A percentile compares a stretch with the other conserved stretches of the same genome.
phyloP scores from a whole-genome alignment of 2,329 filamentous ascomycete genomes.

The Cytospora schulzeri region DNA sequence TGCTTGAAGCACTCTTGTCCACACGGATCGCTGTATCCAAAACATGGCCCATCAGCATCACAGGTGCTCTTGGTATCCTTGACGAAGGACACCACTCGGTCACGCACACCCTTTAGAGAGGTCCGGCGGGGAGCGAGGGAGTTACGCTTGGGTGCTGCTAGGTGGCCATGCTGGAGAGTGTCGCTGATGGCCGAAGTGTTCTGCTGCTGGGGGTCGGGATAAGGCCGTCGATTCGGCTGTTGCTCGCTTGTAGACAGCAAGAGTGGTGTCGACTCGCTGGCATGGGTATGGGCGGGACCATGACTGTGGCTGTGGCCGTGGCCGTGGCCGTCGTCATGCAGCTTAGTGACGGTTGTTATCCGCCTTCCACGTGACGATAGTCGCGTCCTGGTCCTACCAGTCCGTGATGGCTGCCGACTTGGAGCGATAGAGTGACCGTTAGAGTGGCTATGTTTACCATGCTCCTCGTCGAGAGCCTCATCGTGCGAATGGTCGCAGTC shows the following conservation, averaged over 20 bases:
- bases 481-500: constrained; percentile 77
- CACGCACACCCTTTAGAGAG: constrained; percentile 57
- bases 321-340: constrained; percentile 24
- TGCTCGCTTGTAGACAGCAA: constrained; percentile 37
- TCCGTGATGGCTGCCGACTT: constrained; percentile 21
- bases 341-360: constrained; percentile 27
- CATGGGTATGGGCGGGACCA: constrained; percentile 29
- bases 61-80: constrained; percentile 66
- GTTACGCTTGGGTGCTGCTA: not conserved
- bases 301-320: constrained; percentile 28
- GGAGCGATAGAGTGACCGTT: constrained; percentile 32
- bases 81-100: constrained; percentile 64
- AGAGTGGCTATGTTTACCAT: constrained; percentile 35
- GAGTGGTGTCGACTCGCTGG: constrained; percentile 53
- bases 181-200: constrained; percentile 37
- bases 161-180: constrained; percentile 27
- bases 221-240: constrained; percentile 31
- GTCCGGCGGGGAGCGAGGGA: constrained; percentile 43
- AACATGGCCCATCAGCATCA: constrained; percentile 62
- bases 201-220: constrained; percentile 33
- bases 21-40: constrained; percentile 66
- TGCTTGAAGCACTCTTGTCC: constrained; percentile 68
- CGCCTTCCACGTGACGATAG: constrained; percentile 27
- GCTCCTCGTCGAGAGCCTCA: constrained; percentile 44
- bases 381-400: constrained; percentile 25